Base-by-base conservation (phyloP, 2,329 filamentous ascomycete species). In the Aspergillus sp. region DNA sequence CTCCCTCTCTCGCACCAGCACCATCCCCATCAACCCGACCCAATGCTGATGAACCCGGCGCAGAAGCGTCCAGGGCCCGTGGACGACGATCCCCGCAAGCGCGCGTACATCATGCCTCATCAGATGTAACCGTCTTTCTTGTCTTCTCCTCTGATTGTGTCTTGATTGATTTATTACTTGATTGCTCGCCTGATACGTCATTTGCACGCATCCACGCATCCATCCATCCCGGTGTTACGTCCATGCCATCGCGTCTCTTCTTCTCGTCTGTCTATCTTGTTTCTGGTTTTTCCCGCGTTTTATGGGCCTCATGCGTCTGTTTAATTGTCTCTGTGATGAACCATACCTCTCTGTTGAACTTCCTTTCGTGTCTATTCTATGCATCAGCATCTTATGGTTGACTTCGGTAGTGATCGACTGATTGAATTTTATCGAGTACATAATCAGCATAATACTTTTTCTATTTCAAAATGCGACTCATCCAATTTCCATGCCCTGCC, bases 71-170 rank as follows among this genome's bases (percentile, higher is more conserved):
- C 53, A 2, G 40, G 52, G 3, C 46, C 56, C 19, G 45, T 58
- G 14, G 58, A 59, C 25, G 58, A 62, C 13, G 60, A 62, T 25
- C 60, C 60, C 2, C 58, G 60, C 23, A 62, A 62, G 38, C 56
- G 60, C 20, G 57, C 58, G 21, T 62, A 56, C 32, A 53, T 62
- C 10, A 58, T 62, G 52, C 56, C 54, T 11, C 58, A 59, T 38
- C 52, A 61, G 43, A 52, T 55, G 52, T 58, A 60, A 34, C 11
- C 29, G 13, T 31, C 23, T 32, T 34, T 3, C 20, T 21, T 31
- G 2, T 45, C 10, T 17, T 45, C 25, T 45, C 43, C 5, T 46
- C 6, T n/a, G 44, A 17, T 32, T 20, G 31, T 46, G 44, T 32
- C 44, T 31, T 32, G 13, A 36, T 32, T 13, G 20, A 16, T 29